A percentile compares a stretch with the other conserved stretches of the same genome.
phyloP scores from a whole-genome alignment of 352 stramenopile genomes.

The Nothophytophthora sp. region DNA sequence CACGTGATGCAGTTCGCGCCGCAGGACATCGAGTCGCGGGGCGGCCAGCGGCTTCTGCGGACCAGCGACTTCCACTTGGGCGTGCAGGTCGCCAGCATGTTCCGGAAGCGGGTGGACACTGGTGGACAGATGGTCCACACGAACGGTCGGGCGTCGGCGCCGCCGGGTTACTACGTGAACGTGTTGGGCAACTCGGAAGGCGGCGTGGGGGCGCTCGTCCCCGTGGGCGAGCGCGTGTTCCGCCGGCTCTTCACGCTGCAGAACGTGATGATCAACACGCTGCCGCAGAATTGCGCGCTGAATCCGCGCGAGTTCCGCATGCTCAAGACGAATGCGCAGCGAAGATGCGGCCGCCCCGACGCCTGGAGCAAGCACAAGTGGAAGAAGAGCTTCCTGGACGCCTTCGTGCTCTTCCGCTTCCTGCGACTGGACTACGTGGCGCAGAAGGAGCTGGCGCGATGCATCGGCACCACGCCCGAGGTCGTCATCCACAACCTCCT shows the following conservation, averaged over 20 bases:
- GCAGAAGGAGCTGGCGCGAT: slow-evolving; percentile 86
- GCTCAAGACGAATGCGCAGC: slow-evolving; percentile 67
- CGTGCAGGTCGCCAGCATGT: slow-evolving; percentile 73
- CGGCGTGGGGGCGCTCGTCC: slow-evolving; percentile 70
- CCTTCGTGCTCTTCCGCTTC: slow-evolving; percentile 80
- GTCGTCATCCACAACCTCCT: slow-evolving; percentile 89
- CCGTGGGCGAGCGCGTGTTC: slow-evolving; percentile 80
- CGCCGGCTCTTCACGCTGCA: slow-evolving; percentile 87
- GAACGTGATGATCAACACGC: slow-evolving; percentile 90
- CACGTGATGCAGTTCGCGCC: slow-evolving; percentile 88
- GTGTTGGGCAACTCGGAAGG: slow-evolving; percentile 83
- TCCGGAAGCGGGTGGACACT: slow-evolving; percentile 67
- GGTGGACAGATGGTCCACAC: slow-evolving; percentile 5
- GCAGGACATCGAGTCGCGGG: slow-evolving; percentile 84
- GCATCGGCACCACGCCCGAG: slow-evolving; percentile 88
- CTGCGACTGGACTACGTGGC: slow-evolving; percentile 84
- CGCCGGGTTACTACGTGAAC: slow-evolving; percentile 59
- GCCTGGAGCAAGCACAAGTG: slow-evolving; percentile 89
- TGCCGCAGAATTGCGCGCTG: slow-evolving; percentile 83
- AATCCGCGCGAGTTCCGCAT: slow-evolving; percentile 87
- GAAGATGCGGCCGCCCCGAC: slow-evolving; percentile 62
- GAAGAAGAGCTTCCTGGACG: slow-evolving; percentile 89
- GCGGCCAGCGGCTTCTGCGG: slow-evolving; percentile 77
- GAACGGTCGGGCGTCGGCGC: slow-evolving; percentile 12
- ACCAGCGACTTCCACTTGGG: slow-evolving; percentile 86